These are phyloP conservation scores for Carex sylvatica DNA, from an alignment of 202 grass and related monocot genomes.

Conservation along the genomic window DNA sequence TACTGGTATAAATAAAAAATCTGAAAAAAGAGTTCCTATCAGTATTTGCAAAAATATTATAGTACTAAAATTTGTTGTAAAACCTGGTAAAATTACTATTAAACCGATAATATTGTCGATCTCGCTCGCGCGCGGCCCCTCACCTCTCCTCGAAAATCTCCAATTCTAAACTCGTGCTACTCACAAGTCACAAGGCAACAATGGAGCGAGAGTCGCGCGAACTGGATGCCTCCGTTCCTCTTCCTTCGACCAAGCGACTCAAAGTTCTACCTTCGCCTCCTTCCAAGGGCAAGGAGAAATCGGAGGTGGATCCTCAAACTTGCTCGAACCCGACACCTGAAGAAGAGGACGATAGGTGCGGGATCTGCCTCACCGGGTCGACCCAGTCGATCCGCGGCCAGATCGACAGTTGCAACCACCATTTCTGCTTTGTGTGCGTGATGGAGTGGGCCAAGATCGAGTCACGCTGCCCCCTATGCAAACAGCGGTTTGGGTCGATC, in stretches of 20 bases:
- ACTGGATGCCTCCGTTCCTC: neutral
- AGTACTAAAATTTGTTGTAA: too few relatives aligned
- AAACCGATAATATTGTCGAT: too few relatives aligned
- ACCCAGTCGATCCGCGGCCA: slow-evolving; percentile 41
- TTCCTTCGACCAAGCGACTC: slow-evolving; percentile 26
- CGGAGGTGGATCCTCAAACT: neutral
- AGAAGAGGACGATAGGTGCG: slow-evolving; percentile 37
- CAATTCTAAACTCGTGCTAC: neutral
- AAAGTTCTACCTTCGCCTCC: neutral
- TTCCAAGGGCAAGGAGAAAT: slow-evolving; percentile 35
- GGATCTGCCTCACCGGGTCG: slow-evolving; percentile 56
- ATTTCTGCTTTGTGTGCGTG: slow-evolving; percentile 89
- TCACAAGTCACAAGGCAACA: neutral
- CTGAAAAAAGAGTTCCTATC: too few relatives aligned
- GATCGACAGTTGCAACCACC: slow-evolving; percentile 75
- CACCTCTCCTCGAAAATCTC: neutral
- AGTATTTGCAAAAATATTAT: too few relatives aligned
- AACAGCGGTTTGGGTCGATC: slow-evolving; percentile 58
- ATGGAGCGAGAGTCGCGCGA: neutral
- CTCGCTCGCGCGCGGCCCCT: neutral
- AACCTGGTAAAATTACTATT: too few relatives aligned
- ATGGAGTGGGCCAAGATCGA: slow-evolving; percentile 86
- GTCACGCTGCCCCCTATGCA: slow-evolving; percentile 78
- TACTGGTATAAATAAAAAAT: too few relatives aligned
- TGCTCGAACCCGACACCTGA: neutral